phyloP scores from a whole-genome alignment of 805 yeast species.

The Hanseniaspora guilliermondii region DNA sequence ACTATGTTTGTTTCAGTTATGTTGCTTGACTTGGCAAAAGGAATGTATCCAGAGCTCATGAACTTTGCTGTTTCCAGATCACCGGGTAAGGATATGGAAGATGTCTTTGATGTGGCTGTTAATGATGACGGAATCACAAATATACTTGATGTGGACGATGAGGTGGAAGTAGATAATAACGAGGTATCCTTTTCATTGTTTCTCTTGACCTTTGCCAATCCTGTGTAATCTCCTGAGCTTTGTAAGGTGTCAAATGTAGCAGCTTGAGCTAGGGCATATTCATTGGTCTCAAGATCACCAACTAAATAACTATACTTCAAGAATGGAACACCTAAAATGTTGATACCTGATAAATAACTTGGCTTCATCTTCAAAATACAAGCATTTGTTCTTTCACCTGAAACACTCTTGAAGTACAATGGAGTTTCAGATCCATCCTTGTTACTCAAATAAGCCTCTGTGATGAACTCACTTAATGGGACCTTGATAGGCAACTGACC shows the following conservation, averaged over 20 bases:
- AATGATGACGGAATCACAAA: not conserved
- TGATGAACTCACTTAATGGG: conserved; percentile 39
- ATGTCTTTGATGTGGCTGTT: not conserved
- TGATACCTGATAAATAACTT: conserved; percentile 35
- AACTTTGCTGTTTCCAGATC: not conserved
- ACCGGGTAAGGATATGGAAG: not conserved
- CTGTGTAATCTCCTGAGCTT: not conserved
- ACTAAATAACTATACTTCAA: conserved; percentile 44
- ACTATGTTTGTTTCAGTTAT: conserved; percentile 15
- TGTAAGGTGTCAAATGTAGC: not conserved
- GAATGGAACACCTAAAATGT: conserved; percentile 48
- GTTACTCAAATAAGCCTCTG: conserved; percentile 24
- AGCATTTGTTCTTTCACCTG: conserved; percentile 28
- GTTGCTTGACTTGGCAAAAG: conserved; percentile 35
- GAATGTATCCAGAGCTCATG: conserved; percentile 36
- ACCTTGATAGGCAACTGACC: conserved; percentile 40
- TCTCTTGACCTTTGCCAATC: no score
- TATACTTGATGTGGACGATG: not conserved
- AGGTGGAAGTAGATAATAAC: not conserved
- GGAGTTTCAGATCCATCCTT: conserved; percentile 24
- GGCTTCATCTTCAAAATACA: conserved; percentile 46
- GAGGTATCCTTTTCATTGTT: not conserved
- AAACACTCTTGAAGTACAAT: conserved; percentile 40
- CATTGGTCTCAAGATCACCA: conserved; percentile 46
- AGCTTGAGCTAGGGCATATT: conserved; percentile 46